Conservation (phyloP, 1,284 basidiomycete species). For the Puccinia horiana region DNA sequence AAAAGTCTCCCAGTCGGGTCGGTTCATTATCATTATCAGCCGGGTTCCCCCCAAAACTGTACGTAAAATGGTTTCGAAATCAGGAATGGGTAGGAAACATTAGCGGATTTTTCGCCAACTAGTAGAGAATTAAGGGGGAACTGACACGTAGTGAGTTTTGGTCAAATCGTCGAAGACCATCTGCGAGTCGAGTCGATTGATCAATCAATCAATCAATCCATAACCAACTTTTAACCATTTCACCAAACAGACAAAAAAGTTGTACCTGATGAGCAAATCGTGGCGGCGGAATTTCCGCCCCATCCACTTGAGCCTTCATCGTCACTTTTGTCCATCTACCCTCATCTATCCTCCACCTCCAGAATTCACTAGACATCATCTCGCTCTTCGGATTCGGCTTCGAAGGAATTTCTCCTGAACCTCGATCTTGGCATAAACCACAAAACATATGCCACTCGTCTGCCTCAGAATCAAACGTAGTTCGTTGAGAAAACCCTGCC, state of each 20-base stretch:
- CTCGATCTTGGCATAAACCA: constrained; percentile 38
- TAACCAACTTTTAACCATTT: background rate
- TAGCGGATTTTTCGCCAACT: background rate
- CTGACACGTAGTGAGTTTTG: constrained; percentile 47
- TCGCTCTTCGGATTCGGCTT: constrained; percentile 23
- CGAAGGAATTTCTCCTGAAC: background rate
- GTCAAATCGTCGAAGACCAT: constrained; percentile 42
- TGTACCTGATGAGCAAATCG: constrained; percentile 46
- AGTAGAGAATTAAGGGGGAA: background rate
- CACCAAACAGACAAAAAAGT: background rate
- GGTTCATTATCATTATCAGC: constrained; percentile 37
- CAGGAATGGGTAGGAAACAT: background rate
- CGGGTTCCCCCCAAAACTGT: constrained; percentile 46
- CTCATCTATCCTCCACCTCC: constrained; percentile 39
- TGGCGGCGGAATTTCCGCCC: constrained; percentile 23
- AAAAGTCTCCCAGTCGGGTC: constrained; percentile 43
- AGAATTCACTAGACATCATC: constrained; percentile 49
- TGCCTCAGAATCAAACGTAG: constrained; percentile 39
- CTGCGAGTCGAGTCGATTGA: background rate
- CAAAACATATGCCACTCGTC: constrained; percentile 49
- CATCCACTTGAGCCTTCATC: constrained; percentile 34
- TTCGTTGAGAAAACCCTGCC: constrained; percentile 46
- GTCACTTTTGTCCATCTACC: constrained; percentile 26
- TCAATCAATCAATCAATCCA: background rate
- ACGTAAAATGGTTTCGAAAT: background rate